Base-by-base conservation (phyloP, 176 grass and related monocot genomes). In the Musa beccarii region DNA sequence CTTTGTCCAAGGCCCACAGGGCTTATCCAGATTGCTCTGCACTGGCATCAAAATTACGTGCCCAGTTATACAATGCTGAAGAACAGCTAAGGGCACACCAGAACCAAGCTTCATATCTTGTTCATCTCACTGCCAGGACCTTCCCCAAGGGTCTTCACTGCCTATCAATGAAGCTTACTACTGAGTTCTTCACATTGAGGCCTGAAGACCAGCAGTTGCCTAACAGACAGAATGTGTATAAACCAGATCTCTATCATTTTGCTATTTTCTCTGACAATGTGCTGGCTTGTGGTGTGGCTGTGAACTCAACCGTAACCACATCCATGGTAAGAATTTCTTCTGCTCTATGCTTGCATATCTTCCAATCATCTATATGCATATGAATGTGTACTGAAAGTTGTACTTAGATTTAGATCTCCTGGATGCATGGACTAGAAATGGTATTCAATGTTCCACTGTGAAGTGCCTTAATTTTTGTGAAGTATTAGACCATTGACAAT, bases 141-240 rank as follows among this genome's bases (percentile, higher is more conserved):
- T 79, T 91, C 73, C 88, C 90, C 8, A 98, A 93, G 82, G 86
- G 88, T 68, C 88, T 93, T 89, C 90, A 93, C 76, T 98, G 90
- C 73, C 78, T 98, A 76, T 86, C 84, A 53, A 84, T 98, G 90
- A 73, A 21, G 17, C 94, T 93, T 76, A 93, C 88, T 21, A 78
- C 85, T 53, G 84, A 98, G 55, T 98, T 89, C 56, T 93, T 98
- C 55, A 62, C 20, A 0, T 69, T 93, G 69, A 79, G 84, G 85
- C 82, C 82, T 28, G 78, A 79, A 54, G 79, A 89, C 62, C 79
- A 24, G 5, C 72, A 85, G 34, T 79, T 93, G 63, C 84, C 63
- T 2, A 65, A 76, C 81, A 85, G 51, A 68, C 51, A 82, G 23
- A 83, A 21, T 21, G 78, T 55, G 21, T 51, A 62, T 66, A 67